Conservation (phyloP, 805 yeast species). For the Pichia manshurica region DNA sequence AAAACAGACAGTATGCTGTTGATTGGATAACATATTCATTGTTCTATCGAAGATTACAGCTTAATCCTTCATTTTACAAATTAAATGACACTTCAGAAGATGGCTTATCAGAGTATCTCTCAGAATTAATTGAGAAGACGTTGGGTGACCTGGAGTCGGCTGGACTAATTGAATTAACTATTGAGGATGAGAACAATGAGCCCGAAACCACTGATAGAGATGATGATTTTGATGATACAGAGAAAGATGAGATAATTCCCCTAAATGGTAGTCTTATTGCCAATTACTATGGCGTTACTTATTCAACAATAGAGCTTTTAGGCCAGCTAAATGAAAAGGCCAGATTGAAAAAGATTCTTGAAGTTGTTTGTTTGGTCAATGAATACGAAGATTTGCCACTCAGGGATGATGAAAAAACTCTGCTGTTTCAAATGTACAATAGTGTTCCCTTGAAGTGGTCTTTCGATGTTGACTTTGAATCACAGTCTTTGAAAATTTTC, state of each 20-base stretch:
- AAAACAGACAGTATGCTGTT: constrained; percentile 73
- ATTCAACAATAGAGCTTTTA: constrained; percentile 61
- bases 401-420: constrained; percentile 50
- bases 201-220: constrained; percentile 30
- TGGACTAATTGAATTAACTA: constrained; percentile 55
- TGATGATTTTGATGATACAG: constrained; percentile 32
- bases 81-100: constrained; percentile 53
- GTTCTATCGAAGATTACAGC: constrained; percentile 72
- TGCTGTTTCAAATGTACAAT: constrained; percentile 46
- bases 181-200: constrained; percentile 28
- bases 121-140: constrained; percentile 73
- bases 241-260: constrained; percentile 46
- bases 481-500: constrained; percentile 66
- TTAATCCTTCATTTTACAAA: constrained; percentile 89
- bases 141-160: constrained; percentile 57
- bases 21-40: constrained; percentile 86
- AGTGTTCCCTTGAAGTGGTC: constrained; percentile 57
- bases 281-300: constrained; percentile 63
- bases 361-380: constrained; percentile 56
- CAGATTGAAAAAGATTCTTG: constrained; percentile 56
- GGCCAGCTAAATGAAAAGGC: constrained; percentile 48
- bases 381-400: constrained; percentile 68
- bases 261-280: constrained; percentile 70
- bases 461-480: constrained; percentile 30
- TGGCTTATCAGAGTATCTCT: constrained; percentile 75